Conservation (phyloP, 116 monocot species). For the Phalaenopsis hybrid region DNA sequence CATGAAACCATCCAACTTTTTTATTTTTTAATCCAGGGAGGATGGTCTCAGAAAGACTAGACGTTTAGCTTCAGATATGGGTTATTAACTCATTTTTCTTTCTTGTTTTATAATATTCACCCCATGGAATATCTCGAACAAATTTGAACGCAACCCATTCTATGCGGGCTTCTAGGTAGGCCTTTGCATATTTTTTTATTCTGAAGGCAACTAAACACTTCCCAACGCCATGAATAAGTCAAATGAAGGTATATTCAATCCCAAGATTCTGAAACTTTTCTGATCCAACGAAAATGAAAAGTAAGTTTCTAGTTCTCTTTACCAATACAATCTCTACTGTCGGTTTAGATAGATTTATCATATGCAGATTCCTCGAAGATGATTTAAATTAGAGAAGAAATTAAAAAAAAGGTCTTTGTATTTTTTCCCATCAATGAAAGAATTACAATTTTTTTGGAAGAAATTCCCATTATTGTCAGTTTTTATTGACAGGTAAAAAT, state of each 20-base stretch:
- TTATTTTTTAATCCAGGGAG: neutral
- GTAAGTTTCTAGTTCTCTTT: no score
- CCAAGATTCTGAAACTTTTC: constrained; percentile 13
- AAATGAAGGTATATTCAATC: constrained; percentile 1
- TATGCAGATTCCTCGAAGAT: no score
- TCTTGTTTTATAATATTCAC: neutral
- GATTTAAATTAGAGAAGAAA: no score
- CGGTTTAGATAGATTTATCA: no score
- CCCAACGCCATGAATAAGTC: constrained; percentile 10
- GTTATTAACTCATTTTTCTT: neutral
- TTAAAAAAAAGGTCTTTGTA: no score
- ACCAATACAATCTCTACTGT: no score
- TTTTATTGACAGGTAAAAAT: no score
- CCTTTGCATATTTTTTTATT: neutral
- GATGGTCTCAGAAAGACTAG: neutral
- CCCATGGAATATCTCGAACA: constrained; percentile 1
- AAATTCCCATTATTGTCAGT: no score
- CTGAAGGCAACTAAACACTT: constrained; percentile 11
- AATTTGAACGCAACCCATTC: constrained; percentile 1
- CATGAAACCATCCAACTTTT: neutral
- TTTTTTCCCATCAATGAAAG: no score
- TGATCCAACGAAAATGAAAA: neutral
- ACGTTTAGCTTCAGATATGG: neutral
- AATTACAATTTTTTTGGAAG: no score
- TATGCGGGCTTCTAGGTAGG: neutral